These are phyloP conservation scores for Takashimella koratensis DNA, from an alignment of 1,284 basidiomycete genomes.

Conservation along the genomic window DNA sequence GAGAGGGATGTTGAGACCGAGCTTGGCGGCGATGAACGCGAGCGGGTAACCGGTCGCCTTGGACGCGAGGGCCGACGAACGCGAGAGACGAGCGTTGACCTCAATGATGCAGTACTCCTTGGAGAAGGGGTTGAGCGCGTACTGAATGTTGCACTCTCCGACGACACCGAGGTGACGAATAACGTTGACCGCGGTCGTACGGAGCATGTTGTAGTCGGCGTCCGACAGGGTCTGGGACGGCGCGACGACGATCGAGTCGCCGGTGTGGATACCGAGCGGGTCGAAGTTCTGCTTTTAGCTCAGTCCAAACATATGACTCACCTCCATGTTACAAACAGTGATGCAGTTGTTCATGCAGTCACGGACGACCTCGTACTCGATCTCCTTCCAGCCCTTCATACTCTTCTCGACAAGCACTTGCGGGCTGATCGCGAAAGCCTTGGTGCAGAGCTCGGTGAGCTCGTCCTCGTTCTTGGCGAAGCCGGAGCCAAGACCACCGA, in stretches of 20 bases:
- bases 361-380: slow-evolving; percentile 98
- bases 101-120: slow-evolving; percentile 99
- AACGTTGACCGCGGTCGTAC: slow-evolving; percentile 96
- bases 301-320: slow-evolving; percentile 51
- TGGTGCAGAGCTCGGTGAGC: slow-evolving; percentile 78
- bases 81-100: slow-evolving; percentile 97
- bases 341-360: slow-evolving; percentile 93
- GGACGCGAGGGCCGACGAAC: slow-evolving; percentile 94
- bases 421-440: slow-evolving; percentile 94
- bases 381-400: slow-evolving; percentile 99
- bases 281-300: slow-evolving; percentile 77
- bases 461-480: slow-evolving; percentile 89
- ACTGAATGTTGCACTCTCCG: slow-evolving; percentile 97
- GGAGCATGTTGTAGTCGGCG: slow-evolving; percentile 96
- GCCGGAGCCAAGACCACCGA: slow-evolving; percentile 91
- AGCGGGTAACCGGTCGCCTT: slow-evolving; percentile 98
- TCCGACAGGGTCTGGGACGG: slow-evolving; percentile 98
- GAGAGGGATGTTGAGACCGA: slow-evolving; percentile 92
- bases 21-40: slow-evolving; percentile 97
- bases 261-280: slow-evolving; percentile 96
- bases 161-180: slow-evolving; percentile 96
- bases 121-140: slow-evolving; percentile 90
- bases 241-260: slow-evolving; percentile 98
- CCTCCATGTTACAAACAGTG: slow-evolving; percentile 99
- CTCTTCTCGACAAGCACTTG: slow-evolving; percentile 97